Evolutionary conservation across 176 grass and related monocot genomes (phyloP).

Genomic region (Tillandsia fasciculata): DNA sequence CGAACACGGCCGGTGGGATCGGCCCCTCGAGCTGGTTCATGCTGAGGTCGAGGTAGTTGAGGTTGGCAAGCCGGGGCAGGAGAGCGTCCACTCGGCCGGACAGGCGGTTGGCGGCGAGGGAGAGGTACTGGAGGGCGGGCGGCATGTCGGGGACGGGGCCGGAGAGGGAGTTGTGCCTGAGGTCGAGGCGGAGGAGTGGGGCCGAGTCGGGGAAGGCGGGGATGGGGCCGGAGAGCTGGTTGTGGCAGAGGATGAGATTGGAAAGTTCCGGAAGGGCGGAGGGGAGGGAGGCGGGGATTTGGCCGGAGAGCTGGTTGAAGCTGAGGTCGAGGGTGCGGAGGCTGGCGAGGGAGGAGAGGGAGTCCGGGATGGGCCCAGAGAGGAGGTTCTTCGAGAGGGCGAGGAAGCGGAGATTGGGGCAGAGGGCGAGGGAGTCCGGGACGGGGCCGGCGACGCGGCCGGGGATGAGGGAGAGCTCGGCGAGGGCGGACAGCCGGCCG

Average conservation of each 20-base stretch:
- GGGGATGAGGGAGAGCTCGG: constrained; percentile 77
- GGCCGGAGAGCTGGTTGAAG: constrained; percentile 77
- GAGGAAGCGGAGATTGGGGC: constrained; percentile 58
- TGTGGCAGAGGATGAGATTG: constrained; percentile 84
- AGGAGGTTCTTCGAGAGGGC: constrained; percentile 94
- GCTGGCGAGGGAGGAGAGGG: constrained; percentile 40
- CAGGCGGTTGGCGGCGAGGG: constrained; percentile 53
- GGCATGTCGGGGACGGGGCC: constrained; percentile 50
- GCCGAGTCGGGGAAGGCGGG: constrained; percentile 52
- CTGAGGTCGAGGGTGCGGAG: constrained; percentile 89
- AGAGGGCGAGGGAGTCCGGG: constrained; percentile 37
- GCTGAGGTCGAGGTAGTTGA: constrained; percentile 78
- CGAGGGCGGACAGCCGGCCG: constrained; percentile 46
- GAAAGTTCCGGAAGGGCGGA: constrained; percentile 38
- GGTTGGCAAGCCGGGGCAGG: constrained; percentile 36
- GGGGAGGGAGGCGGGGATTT: constrained; percentile 42
- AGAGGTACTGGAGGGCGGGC: constrained; percentile 55
- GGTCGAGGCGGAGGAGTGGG: constrained; percentile 63
- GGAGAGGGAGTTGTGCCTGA: constrained; percentile 64
- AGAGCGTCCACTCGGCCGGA: constrained; percentile 37
- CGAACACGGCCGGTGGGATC: constrained; percentile 56
- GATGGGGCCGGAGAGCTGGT: constrained; percentile 54
- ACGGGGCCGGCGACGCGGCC: constrained; percentile 61
- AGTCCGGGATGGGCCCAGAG: constrained; percentile 49
- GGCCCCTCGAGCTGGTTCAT: constrained; percentile 70